Conservation (phyloP, 2,329 filamentous ascomycete genomes). For the Myriosclerotinia duriaeana region DNA sequence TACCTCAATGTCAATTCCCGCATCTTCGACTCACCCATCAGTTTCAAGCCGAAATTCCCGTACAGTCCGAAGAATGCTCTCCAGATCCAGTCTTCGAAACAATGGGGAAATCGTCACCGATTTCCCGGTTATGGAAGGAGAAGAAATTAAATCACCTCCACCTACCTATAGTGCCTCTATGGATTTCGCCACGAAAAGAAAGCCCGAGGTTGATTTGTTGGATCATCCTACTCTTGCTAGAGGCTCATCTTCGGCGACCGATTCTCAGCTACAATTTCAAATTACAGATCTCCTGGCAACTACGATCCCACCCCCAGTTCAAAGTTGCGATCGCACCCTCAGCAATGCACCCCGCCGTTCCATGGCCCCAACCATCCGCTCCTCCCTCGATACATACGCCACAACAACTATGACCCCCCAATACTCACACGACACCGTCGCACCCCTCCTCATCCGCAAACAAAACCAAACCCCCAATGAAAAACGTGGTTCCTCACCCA, state of each 20-base stretch:
- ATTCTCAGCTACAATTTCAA: not conserved
- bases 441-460: not conserved
- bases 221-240: not conserved
- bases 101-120: not conserved
- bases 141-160: not conserved
- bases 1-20: not conserved
- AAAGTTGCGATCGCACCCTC: not conserved
- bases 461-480: too few species aligned
- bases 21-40: not conserved
- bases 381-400: not conserved
- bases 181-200: not conserved
- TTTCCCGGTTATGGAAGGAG: not conserved
- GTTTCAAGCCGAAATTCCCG: not conserved
- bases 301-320: not conserved
- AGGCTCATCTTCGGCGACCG: not conserved
- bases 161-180: not conserved
- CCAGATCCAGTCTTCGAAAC: not conserved
- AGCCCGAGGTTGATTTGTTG: not conserved
- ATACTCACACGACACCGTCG: constrained; percentile 8
- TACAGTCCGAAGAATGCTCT: not conserved
- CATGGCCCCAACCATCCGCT: not conserved
- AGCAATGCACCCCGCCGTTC: not conserved
- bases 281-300: not conserved
- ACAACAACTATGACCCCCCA: not conserved
- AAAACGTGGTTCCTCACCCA: not conserved